Evolutionary conservation across 139 green algal species (phyloP).

Genomic region (Tetradesmus obliquus): DNA sequence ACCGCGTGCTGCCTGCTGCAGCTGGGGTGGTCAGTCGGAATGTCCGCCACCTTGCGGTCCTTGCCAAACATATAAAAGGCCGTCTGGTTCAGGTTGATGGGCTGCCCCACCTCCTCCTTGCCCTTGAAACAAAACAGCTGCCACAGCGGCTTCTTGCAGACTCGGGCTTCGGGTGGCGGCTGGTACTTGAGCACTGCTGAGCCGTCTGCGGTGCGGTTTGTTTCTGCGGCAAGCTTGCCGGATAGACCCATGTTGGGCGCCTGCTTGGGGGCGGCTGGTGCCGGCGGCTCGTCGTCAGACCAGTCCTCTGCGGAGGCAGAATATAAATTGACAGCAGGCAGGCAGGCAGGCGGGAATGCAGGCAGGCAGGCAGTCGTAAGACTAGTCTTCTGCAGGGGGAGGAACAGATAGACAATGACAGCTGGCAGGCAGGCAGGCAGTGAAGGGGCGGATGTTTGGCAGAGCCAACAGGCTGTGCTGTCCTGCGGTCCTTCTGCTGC

Average conservation of each 20-base stretch:
- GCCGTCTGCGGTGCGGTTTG: conserved; percentile 79
- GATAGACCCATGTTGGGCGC: conserved; percentile 85
- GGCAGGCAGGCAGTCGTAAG: not conserved
- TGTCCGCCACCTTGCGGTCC: conserved; percentile 87
- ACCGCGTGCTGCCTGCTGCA: conserved; percentile 98
- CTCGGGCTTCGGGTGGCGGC: conserved; percentile 81
- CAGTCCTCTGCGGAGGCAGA: conserved; percentile 9
- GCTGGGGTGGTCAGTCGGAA: conserved; percentile 95
- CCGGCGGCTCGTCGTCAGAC: conserved; percentile 4
- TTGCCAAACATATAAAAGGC: conserved; percentile 92
- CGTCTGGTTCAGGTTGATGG: conserved; percentile 54
- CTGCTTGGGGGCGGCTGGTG: conserved; percentile 32
- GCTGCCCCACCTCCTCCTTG: conserved; percentile 51
- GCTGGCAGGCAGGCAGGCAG: not conserved
- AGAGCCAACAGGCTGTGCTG: too few relatives aligned
- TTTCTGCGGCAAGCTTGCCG: conserved; percentile 88
- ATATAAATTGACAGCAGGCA: not conserved
- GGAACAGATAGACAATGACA: not conserved
- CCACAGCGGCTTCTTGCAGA: conserved; percentile 79
- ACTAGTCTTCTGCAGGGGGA: conserved; percentile 17
- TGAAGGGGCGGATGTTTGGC: too few relatives aligned
- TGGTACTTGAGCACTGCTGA: conserved; percentile 83
- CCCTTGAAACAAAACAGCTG: conserved; percentile 97
- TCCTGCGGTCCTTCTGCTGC: too few relatives aligned
- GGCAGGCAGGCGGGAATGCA: not conserved